These are phyloP conservation scores for Mycena venus DNA, from an alignment of 768 basidiomycete species.

Conservation along the genomic window DNA sequence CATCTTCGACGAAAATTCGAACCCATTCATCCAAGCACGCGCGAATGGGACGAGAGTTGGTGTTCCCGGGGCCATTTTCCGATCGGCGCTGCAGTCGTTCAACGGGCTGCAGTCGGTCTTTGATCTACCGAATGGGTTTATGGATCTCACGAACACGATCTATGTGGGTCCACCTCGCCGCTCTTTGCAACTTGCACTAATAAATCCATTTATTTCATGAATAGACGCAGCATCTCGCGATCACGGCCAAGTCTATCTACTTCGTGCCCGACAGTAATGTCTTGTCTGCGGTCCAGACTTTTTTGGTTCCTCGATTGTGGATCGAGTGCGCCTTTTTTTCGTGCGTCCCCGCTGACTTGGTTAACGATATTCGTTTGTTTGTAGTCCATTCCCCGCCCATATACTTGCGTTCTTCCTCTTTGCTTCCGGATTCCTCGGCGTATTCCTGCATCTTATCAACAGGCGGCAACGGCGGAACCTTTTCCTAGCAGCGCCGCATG, in stretches of 20 bases:
- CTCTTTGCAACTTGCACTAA: too few species aligned
- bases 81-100: slow-evolving; percentile 57
- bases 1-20: slow-evolving; percentile 52
- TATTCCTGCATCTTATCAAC: slow-evolving; percentile 63
- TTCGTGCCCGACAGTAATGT: slow-evolving; percentile 60
- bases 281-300: slow-evolving; percentile 54
- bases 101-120: slow-evolving; percentile 62
- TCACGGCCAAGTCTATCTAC: slow-evolving; percentile 71
- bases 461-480: slow-evolving; percentile 61
- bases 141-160: slow-evolving; percentile 62
- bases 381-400: slow-evolving; percentile 68
- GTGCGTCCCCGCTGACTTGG: not conserved
- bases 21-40: slow-evolving; percentile 66
- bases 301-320: slow-evolving; percentile 62
- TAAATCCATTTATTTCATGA: not conserved
- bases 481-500: slow-evolving; percentile 67
- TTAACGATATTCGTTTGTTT: not conserved
- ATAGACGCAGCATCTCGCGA: slow-evolving; percentile 71
- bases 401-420: slow-evolving; percentile 63
- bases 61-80: slow-evolving; percentile 74
- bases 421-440: slow-evolving; percentile 60
- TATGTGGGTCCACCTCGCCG: too few species aligned
- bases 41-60: slow-evolving; percentile 62
- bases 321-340: slow-evolving; percentile 65
- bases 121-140: slow-evolving; percentile 62